A percentile compares a stretch with the other conserved stretches of the same genome.
Conservation (phyloP, 163 green algal genomes). For the Picocystis sp. region DNA sequence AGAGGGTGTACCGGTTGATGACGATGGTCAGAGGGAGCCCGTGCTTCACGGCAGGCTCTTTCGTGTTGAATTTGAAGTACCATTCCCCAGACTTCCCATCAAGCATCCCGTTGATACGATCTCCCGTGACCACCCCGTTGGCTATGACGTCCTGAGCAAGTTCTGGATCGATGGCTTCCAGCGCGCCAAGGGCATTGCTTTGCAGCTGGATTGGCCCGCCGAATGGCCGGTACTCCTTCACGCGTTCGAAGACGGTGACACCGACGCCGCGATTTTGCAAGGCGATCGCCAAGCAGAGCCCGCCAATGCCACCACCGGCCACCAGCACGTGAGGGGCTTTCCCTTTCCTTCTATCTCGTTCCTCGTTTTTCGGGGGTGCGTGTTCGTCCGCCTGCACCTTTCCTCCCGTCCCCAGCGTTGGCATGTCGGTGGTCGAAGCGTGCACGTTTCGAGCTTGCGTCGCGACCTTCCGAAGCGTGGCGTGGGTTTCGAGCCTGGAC, state of each 20-base stretch:
- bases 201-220: slow-evolving; percentile 55
- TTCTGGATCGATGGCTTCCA: slow-evolving; percentile 73
- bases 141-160: slow-evolving; percentile 57
- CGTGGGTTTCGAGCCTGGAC: too few species aligned
- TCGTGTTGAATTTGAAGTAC: slow-evolving; percentile 98
- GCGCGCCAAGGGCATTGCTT: slow-evolving; percentile 86
- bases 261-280: slow-evolving; percentile 10
- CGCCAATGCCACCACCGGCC: slow-evolving; percentile 82
- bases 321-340: slow-evolving; percentile 49
- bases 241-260: slow-evolving; percentile 14
- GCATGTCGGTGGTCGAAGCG: too few species aligned
- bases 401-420: too few species aligned
- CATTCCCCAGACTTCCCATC: slow-evolving; percentile 92
- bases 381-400: too few species aligned
- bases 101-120: slow-evolving; percentile 93
- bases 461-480: too few species aligned
- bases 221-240: slow-evolving; percentile 18
- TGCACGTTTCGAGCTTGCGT: too few species aligned
- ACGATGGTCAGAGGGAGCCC: slow-evolving; percentile 85
- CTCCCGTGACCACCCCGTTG: slow-evolving; percentile 78
- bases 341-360: too few species aligned
- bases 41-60: slow-evolving; percentile 66
- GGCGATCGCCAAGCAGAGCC: slow-evolving; percentile 73
- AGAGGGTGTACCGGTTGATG: slow-evolving; percentile 55
- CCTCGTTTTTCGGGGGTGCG: too few species aligned